Conservation (phyloP, 108 stramenopile genomes). For the Nitzschia putrida region DNA sequence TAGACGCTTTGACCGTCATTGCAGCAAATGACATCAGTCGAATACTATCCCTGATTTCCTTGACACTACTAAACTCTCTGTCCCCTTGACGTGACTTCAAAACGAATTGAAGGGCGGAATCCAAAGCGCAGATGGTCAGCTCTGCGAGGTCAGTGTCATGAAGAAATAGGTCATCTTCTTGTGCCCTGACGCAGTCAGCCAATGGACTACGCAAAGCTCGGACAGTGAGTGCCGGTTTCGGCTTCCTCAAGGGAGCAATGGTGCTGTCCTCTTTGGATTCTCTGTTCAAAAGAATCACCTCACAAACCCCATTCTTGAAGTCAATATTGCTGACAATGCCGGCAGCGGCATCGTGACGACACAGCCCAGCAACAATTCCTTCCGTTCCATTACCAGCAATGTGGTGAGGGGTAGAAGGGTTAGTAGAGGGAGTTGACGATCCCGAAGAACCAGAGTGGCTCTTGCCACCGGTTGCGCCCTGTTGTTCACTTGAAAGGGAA, state of each 20-base stretch:
- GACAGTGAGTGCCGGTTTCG: constrained; percentile 34
- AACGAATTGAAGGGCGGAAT: no score
- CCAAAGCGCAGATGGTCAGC: no score
- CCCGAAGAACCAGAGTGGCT: constrained; percentile 22
- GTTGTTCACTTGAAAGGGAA: constrained; percentile 49
- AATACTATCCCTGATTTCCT: not conserved
- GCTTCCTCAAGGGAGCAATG: not conserved
- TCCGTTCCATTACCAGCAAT: constrained; percentile 75
- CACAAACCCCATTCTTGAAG: constrained; percentile 66
- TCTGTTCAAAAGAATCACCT: constrained; percentile 62
- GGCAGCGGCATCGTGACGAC: constrained; percentile 54
- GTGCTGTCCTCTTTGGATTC: not conserved
- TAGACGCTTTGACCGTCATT: constrained; percentile 38
- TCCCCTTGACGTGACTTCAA: no score
- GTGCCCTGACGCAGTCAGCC: constrained; percentile 56
- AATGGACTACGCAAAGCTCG: constrained; percentile 68
- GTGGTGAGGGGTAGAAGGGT: constrained; percentile 45
- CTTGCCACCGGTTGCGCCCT: constrained; percentile 35
- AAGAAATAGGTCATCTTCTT: constrained; percentile 62
- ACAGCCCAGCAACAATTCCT: constrained; percentile 71
- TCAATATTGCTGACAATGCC: constrained; percentile 80
- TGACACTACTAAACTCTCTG: not conserved
- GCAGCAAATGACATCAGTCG: constrained; percentile 18
- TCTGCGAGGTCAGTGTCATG: constrained; percentile 24
- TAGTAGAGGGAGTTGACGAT: constrained; percentile 17